Evolutionary conservation across 1,139 yeast species (phyloP), one percentile per base, ranked within the genome.

Genomic region (Fermentozyma sake): DNA sequence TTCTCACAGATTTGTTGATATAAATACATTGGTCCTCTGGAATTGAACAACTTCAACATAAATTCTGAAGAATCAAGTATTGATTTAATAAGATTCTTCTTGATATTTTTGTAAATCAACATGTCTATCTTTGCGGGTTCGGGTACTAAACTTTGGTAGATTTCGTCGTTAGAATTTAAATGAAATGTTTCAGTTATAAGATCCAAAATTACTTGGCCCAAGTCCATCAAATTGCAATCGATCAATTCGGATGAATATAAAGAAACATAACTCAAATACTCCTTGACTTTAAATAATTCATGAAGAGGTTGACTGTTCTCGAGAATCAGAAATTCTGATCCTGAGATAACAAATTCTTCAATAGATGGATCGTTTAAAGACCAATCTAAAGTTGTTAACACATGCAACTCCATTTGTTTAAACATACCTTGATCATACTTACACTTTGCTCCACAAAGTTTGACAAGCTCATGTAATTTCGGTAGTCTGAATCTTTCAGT

Each of bases 401-500:
- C 72, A 43, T 78, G 71, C 18, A 65, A 39, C 44, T 66, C 72
- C 72, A 65, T 66, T 44, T 65, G 71, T 38, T 58, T 75, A 71
- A 55, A 75, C 84, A 77, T 77, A 3, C 76, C 72, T 37, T 63
- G 72, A 42, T 75, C 80, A 46, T 76, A 75, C 31, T 64, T 62
- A 39, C 77, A 69, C 39, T 67, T 59, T 28, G 73, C 71, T 18
- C 79, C 79, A 50, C 83, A 77, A 27, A 72, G 55, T 49, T 70
- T 75, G 33, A 77, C 76, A 39, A 78, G 58, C 48, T 78, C 86
- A 23, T 68, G 64, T 32, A 78, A 58, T 44, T 80, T 69, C 23
- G 84, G 84, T 31, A 76, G 67, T 48, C 86, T 61, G 38, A 76
- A 76, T 41, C 85, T 60, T 46, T 77, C 78, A 26, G 79, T 75